These are phyloP conservation scores for Chionographis japonica DNA, from an alignment of 106 monocot species.

Conservation along the genomic window DNA sequence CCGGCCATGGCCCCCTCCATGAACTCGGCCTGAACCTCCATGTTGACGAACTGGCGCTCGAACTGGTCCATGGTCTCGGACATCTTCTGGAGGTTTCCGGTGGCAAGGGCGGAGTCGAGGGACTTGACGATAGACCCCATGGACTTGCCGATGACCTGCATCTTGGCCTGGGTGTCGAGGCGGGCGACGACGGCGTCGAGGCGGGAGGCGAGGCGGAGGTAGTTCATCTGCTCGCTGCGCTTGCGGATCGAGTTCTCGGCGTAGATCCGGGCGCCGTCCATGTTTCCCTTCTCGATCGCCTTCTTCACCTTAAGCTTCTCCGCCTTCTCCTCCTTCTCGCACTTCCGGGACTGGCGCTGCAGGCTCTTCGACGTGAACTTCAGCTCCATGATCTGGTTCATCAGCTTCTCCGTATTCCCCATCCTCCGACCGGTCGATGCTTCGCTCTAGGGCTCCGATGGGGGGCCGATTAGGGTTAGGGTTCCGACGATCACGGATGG, in stretches of 20 bases:
- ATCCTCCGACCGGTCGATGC: background rate
- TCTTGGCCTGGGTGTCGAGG: constrained; percentile 39
- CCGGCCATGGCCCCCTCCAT: constrained; percentile 45
- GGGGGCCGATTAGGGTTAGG: too few species aligned
- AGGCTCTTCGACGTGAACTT: constrained; percentile 35
- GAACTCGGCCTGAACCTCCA: constrained; percentile 46
- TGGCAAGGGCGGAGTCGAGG: constrained; percentile 26
- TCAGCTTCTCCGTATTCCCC: constrained; percentile 40
- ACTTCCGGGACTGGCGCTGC: constrained; percentile 31
- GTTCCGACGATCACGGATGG: too few species aligned
- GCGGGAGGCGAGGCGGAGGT: constrained; percentile 34
- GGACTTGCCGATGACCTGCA: constrained; percentile 31
- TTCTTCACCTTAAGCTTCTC: constrained; percentile 39
- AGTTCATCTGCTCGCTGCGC: constrained; percentile 41
- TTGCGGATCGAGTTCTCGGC: constrained; percentile 40
- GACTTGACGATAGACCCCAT: constrained; percentile 30
- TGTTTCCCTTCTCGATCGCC: constrained; percentile 34
- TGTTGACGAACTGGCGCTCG: constrained; percentile 38
- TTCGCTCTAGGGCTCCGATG: too few species aligned
- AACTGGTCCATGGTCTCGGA: constrained; percentile 41
- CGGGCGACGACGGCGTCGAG: constrained; percentile 39
- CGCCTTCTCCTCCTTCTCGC: constrained; percentile 41
- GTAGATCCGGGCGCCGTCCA: constrained; percentile 39
- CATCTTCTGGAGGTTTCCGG: constrained; percentile 38
- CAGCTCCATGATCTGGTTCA: constrained; percentile 37